phyloP scores from a whole-genome alignment of 768 basidiomycete species.

The Boletus rubropictus region DNA sequence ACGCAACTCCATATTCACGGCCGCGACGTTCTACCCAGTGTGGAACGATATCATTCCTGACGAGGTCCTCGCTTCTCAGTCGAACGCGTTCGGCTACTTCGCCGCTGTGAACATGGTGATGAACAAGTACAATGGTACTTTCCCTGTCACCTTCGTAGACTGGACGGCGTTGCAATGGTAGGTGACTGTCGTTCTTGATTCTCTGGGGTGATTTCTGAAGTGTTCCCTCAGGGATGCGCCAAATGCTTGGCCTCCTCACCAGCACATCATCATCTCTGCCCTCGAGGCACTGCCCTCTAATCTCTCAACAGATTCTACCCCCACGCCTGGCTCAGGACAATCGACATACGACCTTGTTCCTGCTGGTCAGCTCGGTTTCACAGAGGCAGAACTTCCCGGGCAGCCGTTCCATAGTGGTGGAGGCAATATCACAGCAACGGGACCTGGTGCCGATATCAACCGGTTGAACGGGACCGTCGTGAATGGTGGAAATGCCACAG shows the following conservation, averaged over 20 bases:
- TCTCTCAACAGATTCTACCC: constrained; percentile 53
- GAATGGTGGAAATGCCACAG: constrained; percentile 61
- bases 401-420: constrained; percentile 46
- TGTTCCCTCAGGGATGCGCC: constrained; percentile 60
- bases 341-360: constrained; percentile 70
- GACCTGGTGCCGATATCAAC: constrained; percentile 58
- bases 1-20: constrained; percentile 62
- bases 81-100: constrained; percentile 68
- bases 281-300: constrained; percentile 70
- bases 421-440: constrained; percentile 48
- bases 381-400: constrained; percentile 62
- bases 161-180: constrained; percentile 77
- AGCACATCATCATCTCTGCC: constrained; percentile 74
- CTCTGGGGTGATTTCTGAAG: neutral
- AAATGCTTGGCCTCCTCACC: constrained; percentile 86
- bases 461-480: constrained; percentile 46
- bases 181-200: constrained; percentile 1
- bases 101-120: constrained; percentile 70
- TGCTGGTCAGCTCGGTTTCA: constrained; percentile 70
- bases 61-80: constrained; percentile 51
- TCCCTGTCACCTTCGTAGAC: constrained; percentile 72
- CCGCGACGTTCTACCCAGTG: constrained; percentile 75
- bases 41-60: constrained; percentile 84
- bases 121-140: constrained; percentile 83
- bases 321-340: constrained; percentile 43